These are phyloP conservation scores for Alternaria consortialis DNA, from an alignment of 2,329 filamentous ascomycete genomes.

Conservation along the genomic window DNA sequence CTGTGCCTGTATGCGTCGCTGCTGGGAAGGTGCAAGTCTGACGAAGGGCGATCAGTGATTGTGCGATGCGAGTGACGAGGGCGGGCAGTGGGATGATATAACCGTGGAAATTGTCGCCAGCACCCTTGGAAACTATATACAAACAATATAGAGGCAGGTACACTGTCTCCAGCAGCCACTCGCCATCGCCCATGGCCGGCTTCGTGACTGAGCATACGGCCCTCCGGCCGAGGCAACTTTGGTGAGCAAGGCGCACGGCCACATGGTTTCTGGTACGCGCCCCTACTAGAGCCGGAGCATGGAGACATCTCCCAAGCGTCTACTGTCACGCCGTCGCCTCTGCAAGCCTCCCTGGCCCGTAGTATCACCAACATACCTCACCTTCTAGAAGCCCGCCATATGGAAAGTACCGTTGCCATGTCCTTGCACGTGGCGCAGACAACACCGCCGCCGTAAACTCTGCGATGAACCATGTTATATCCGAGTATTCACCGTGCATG, in stretches of 20 bases:
- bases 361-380: slow-evolving; percentile 1
- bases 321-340: slow-evolving; percentile 9
- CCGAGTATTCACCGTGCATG: neutral
- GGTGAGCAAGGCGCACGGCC: slow-evolving; percentile 12
- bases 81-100: neutral
- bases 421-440: slow-evolving; percentile 13
- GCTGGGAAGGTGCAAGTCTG: slow-evolving; percentile 38
- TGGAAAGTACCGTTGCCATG: slow-evolving; percentile 7
- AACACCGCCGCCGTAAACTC: neutral
- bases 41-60: slow-evolving; percentile 25
- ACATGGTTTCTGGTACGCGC: slow-evolving; percentile 17
- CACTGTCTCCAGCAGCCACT: neutral
- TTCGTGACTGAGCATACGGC: neutral
- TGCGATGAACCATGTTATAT: neutral
- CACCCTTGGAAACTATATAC: neutral
- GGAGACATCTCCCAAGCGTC: slow-evolving; percentile 3
- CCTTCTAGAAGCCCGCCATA: slow-evolving; percentile 16
- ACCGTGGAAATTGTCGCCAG: neutral
- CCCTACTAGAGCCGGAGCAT: slow-evolving; percentile 16
- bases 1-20: slow-evolving; percentile 31
- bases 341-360: slow-evolving; percentile 8
- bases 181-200: neutral
- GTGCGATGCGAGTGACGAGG: slow-evolving; percentile 6
- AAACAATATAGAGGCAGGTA: neutral
- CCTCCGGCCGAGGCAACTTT: slow-evolving; percentile 14